phyloP scores from a whole-genome alignment of 148 eudicot genomes.

The Vaccinium vitisidaea region DNA sequence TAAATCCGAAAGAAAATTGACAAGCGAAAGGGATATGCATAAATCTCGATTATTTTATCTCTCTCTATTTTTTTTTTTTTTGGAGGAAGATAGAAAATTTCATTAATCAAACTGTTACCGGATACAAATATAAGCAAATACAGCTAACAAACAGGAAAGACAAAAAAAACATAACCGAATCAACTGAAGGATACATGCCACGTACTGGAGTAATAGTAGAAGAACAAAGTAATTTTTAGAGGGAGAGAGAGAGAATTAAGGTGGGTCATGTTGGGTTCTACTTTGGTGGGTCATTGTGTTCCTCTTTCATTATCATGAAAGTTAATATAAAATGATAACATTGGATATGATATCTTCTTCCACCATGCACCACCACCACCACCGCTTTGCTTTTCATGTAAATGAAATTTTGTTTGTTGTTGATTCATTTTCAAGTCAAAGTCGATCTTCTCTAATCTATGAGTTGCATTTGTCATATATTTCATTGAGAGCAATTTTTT shows the following conservation, averaged over 20 bases:
- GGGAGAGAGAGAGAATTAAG: neutral
- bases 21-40: neutral
- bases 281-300: constrained; percentile 10
- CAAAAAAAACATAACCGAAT: too few relatives aligned
- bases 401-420: neutral
- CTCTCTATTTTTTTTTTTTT: too few relatives aligned
- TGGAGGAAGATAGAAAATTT: too few relatives aligned
- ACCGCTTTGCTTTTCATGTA: constrained; percentile 1
- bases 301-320: constrained; percentile 10
- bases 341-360: constrained; percentile 15
- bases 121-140: too few relatives aligned
- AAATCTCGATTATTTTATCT: neutral
- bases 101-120: too few relatives aligned
- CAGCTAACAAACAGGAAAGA: too few relatives aligned
- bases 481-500: too few relatives aligned
- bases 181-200: too few relatives aligned
- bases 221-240: constrained; percentile 4
- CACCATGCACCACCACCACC: constrained; percentile 5
- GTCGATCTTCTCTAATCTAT: neutral
- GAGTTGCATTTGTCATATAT: constrained; percentile 3
- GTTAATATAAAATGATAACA: constrained; percentile 16
- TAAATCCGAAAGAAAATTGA: neutral
- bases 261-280: constrained; percentile 13
- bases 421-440: neutral
- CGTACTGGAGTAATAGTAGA: neutral